Evolutionary conservation across 495 filamentous ascomycete species (phyloP).

Genomic region (Penicillium coprophilum): DNA sequence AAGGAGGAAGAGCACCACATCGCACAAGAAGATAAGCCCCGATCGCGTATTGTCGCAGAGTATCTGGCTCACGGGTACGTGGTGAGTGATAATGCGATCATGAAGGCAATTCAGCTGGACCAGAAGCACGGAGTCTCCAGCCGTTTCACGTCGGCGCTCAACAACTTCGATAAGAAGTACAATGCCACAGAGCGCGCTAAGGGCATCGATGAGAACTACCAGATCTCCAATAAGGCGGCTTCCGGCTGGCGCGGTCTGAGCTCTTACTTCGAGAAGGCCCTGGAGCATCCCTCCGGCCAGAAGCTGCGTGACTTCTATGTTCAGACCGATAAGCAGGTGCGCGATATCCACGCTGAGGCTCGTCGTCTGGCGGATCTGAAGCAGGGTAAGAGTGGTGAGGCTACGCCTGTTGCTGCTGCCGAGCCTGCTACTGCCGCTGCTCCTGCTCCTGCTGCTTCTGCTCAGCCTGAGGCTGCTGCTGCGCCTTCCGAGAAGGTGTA

Average conservation of each 20-base stretch:
- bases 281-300: constrained; percentile 79
- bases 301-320: constrained; percentile 84
- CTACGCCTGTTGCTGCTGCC: constrained; percentile 23
- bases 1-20: constrained; percentile 64
- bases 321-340: constrained; percentile 75
- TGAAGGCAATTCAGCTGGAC: constrained; percentile 84
- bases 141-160: constrained; percentile 71
- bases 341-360: constrained; percentile 91
- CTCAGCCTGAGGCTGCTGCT: constrained; percentile 26
- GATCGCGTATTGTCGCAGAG: constrained; percentile 88
- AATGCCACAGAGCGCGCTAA: constrained; percentile 76
- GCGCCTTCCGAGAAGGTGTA: constrained; percentile 35
- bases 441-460: constrained; percentile 15
- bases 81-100: constrained; percentile 79
- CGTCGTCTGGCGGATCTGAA: constrained; percentile 83
- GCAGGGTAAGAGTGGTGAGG: constrained; percentile 59
- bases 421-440: constrained; percentile 18
- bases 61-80: constrained; percentile 93
- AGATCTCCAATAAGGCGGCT: constrained; percentile 64
- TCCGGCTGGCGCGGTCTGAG: constrained; percentile 64
- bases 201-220: constrained; percentile 72
- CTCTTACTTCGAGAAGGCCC: constrained; percentile 91
- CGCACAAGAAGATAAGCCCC: constrained; percentile 92
- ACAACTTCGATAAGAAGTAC: constrained; percentile 76
- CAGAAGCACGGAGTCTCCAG: constrained; percentile 81